Base-by-base conservation (phyloP, 352 stramenopile species). In the Phytophthora vignae region DNA sequence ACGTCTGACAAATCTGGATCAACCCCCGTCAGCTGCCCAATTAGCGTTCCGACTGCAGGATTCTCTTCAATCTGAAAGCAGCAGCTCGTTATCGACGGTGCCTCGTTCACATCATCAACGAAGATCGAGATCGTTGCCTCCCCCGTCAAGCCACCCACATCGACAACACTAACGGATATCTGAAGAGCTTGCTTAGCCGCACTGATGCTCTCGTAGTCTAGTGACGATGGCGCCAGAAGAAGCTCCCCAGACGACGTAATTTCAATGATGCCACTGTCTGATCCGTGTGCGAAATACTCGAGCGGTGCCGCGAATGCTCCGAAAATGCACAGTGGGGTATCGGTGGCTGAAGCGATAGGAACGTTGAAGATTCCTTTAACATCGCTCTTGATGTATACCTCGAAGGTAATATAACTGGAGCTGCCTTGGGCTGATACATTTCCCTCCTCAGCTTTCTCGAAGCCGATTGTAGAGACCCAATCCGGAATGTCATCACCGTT, bases 41-140 rank as follows among this genome's bases (percentile, higher is more conserved):
- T 86, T 67, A 73, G 77, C 11, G 77, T 55, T 5, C 82, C 84
- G n/a, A 55, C n/a, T 15, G 36, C 17, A 22, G 82, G 67, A 14
- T 91, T 91, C 29, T 91, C 84, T 7, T 40, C 2, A 12, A 91
- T 82, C 31, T 78, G 52, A 52, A 90, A 88, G 15, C 36, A 59
- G 12, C 64, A 72, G 14, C n/a, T 75, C 17, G 55, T 58, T 14
- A 90, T 76, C 0, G 48, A 15, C 5, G 84, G 84, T 12, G 67
- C 10, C 29, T 91, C 84, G 49, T 90, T 91, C 0, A 81, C 80
- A 48, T 91, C 60, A 12, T 90, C 78, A n/a, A 91, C 59, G 56
- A 80, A 77, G 2, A 90, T 60, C 1, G 49, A 74, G 27, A 91
- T 7, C 0, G 36, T 56, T 0, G 74, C 70, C 25, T 91, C 82